Conservation (phyloP, 345 rosid genomes). For the Dipteronia dyeriana region DNA sequence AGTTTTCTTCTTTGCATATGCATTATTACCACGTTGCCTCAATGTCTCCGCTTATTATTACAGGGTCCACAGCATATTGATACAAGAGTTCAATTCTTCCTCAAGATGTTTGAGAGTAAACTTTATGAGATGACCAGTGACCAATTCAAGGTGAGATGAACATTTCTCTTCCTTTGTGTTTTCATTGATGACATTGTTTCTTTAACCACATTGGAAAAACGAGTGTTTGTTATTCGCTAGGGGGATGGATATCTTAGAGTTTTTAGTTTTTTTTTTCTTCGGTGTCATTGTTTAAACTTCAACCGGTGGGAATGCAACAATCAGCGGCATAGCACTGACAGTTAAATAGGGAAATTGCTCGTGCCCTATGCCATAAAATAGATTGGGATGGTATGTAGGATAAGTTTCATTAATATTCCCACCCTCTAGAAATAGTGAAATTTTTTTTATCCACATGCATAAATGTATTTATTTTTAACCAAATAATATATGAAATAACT, state of each 20-base stretch:
- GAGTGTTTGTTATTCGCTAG: not conserved
- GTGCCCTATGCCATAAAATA: not conserved
- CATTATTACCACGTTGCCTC: not conserved
- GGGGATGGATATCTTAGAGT: not conserved
- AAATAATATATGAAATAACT: no score
- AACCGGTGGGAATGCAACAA: not conserved
- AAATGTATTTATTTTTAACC: no score
- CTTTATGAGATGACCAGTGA: slow-evolving; percentile 72
- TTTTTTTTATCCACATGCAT: no score
- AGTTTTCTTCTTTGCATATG: not conserved
- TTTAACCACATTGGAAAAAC: not conserved
- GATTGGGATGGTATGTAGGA: no score
- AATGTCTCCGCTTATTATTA: slow-evolving; percentile 7
- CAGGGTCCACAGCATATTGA: slow-evolving; percentile 84
- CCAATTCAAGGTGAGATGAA: slow-evolving; percentile 68
- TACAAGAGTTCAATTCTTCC: slow-evolving; percentile 75
- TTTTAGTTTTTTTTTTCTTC: not conserved
- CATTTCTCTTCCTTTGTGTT: not conserved
- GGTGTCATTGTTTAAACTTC: not conserved
- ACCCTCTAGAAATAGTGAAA: no score
- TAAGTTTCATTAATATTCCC: no score
- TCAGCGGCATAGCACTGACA: not conserved
- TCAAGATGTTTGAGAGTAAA: slow-evolving; percentile 64
- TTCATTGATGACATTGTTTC: not conserved
- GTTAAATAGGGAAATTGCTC: not conserved